Percentiles rank a stretch among this genome's conserved stretches.
Evolutionary conservation across 768 basidiomycete genomes (phyloP).

Genomic region (Tricholoma terreum): DNA sequence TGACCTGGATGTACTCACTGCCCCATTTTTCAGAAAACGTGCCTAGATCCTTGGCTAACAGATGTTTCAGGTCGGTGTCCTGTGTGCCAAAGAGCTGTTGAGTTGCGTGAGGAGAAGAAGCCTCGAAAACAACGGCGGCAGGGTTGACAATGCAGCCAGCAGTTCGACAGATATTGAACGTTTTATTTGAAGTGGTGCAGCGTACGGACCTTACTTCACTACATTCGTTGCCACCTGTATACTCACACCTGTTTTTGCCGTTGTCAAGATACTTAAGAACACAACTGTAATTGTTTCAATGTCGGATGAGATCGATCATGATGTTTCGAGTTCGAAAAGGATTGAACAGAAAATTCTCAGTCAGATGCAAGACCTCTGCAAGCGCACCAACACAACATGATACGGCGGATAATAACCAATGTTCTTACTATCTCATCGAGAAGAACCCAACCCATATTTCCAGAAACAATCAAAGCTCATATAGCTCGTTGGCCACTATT

Average conservation of each 20-base stretch:
- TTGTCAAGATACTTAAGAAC: neutral
- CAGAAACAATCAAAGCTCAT: too few species aligned
- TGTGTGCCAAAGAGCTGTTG: slow-evolving; percentile 76
- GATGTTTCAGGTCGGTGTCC: slow-evolving; percentile 88
- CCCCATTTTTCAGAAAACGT: slow-evolving; percentile 60
- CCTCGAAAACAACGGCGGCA: slow-evolving; percentile 3
- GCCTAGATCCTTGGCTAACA: slow-evolving; percentile 85
- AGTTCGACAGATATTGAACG: neutral
- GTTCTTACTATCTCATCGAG: too few species aligned
- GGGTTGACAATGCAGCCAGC: neutral
- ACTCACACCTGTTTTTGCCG: neutral
- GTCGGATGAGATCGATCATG: too few species aligned
- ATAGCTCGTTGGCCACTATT: too few species aligned
- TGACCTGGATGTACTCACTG: slow-evolving; percentile 3
- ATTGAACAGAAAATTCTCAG: too few species aligned
- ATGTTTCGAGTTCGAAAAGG: too few species aligned
- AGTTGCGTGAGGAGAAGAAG: slow-evolving; percentile 35
- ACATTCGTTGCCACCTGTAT: neutral
- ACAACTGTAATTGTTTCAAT: neutral
- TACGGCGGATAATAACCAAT: too few species aligned
- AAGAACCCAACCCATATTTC: too few species aligned
- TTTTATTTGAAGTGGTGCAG: neutral
- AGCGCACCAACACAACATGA: too few species aligned
- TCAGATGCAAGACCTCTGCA: too few species aligned
- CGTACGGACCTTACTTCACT: neutral